Base-by-base conservation (phyloP, 139 green algal genomes). In the Zygnema cylindricum region DNA sequence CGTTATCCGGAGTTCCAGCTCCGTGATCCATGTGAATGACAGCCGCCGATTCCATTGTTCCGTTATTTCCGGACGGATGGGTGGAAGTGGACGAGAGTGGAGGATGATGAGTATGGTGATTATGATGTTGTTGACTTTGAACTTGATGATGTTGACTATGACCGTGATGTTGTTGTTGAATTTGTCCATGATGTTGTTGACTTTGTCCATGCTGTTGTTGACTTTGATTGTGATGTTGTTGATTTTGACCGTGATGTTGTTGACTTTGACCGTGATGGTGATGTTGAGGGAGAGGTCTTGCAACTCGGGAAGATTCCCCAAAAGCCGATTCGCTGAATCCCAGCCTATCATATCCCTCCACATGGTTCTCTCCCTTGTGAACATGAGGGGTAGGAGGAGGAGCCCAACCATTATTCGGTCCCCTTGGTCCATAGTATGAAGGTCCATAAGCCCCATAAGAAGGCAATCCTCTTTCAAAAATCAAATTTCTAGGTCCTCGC, bases 111-210 rank as follows among this genome's bases (percentile, higher is more conserved):
- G 36, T 35, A 83, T 35, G 55, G 0, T 35, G 30, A 21, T n/a
- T 38, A 25, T 36, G 76, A n/a, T 83, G 76, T n/a, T 83, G 76
- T 43, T 38, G 76, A 25, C 33, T 55, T 0, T 32, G 38, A 41
- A 43, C n/a, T 43, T 89, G 85, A 38, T 71, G 33, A 43, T 88
- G 77, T n/a, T 22, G 42, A 42, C 38, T 35, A 40, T 91, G 86
- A 85, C 88, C 81, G 55, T 89, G 81, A 38, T 91, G 86, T 1
- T 91, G 86, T 1, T 90, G 86, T 54, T 43, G 25, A 25, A 35
- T 81, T n/a, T n/a, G n/a, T n/a, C n/a, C n/a, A n/a, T n/a, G 57
- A 30, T n/a, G 57, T n/a, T 73, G 57, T 73, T 30, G 30, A 36
- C 30, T 30, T 73, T n/a, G 57, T 73, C 30, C n/a, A n/a, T n/a